Conservation (phyloP, 805 yeast species). For the Sugiyamaella valdiviana region DNA sequence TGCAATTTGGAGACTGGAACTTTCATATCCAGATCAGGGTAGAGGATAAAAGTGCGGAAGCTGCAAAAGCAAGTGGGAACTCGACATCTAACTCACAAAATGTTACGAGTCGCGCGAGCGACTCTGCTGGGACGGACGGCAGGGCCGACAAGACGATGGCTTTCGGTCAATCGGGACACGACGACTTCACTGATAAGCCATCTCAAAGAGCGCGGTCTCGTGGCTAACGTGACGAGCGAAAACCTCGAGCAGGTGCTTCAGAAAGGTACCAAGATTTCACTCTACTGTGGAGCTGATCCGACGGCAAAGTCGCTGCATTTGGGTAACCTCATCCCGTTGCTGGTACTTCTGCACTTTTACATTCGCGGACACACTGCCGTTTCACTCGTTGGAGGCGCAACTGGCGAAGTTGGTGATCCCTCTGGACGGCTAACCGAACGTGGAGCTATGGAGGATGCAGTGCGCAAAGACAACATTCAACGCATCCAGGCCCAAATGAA, state of each 20-base stretch:
- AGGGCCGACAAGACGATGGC: background rate
- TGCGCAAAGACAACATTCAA: constrained; percentile 50
- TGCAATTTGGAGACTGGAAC: background rate
- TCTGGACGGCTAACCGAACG: constrained; percentile 85
- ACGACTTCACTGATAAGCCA: constrained; percentile 32
- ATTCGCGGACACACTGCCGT: constrained; percentile 80
- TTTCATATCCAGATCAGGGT: background rate
- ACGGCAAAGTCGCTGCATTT: constrained; percentile 83
- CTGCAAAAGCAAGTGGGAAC: background rate
- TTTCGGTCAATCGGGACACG: background rate
- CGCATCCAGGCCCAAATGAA: constrained; percentile 58
- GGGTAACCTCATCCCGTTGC: constrained; percentile 83
- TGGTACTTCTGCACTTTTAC: constrained; percentile 77
- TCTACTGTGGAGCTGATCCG: constrained; percentile 96
- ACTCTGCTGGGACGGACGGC: background rate
- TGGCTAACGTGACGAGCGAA: constrained; percentile 33
- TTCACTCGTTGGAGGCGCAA: constrained; percentile 71
- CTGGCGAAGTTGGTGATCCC: constrained; percentile 95
- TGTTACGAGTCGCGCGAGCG: background rate
- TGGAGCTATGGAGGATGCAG: constrained; percentile 44
- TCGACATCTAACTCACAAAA: background rate
- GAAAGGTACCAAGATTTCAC: constrained; percentile 39
- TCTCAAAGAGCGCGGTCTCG: constrained; percentile 42
- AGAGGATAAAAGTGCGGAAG: background rate
- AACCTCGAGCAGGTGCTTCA: constrained; percentile 7